These are phyloP conservation scores for Daldinia bambusicola DNA, from an alignment of 495 filamentous ascomycete genomes.

Conservation along the genomic window DNA sequence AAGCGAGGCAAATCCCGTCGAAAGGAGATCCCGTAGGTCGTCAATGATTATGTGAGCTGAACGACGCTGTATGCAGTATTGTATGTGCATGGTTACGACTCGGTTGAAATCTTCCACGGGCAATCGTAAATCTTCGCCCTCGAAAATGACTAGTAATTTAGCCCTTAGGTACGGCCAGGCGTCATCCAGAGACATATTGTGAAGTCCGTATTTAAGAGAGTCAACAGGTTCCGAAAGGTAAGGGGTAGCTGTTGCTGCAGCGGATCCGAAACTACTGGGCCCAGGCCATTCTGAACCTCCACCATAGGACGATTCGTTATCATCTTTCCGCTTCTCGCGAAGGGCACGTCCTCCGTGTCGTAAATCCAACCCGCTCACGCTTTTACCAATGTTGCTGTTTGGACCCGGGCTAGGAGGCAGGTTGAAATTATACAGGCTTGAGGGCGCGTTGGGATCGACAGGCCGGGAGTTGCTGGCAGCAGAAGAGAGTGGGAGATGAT, in stretches of 20 bases:
- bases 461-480: conserved; percentile 90
- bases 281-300: conserved; percentile 63
- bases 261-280: conserved; percentile 60
- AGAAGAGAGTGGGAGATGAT: conserved; percentile 85
- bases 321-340: conserved; percentile 91
- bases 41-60: conserved; percentile 75
- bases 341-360: conserved; percentile 84
- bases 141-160: conserved; percentile 89
- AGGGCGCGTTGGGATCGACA: conserved; percentile 83
- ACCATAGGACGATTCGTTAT: conserved; percentile 55
- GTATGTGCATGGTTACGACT: conserved; percentile 80
- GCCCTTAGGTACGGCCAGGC: conserved; percentile 96
- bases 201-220: conserved; percentile 70
- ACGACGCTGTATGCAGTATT: conserved; percentile 76
- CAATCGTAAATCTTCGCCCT: conserved; percentile 87
- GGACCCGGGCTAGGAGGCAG: conserved; percentile 78
- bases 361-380: conserved; percentile 83
- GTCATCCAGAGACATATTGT: conserved; percentile 87
- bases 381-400: conserved; percentile 74
- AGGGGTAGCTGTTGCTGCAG: conserved; percentile 48
- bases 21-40: conserved; percentile 80
- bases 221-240: conserved; percentile 61
- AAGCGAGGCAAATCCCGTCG: conserved; percentile 85
- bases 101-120: conserved; percentile 96
- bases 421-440: conserved; percentile 79